These are phyloP conservation scores for Fusarium sp. DNA, from an alignment of 2,329 filamentous ascomycete genomes.

Conservation along the genomic window DNA sequence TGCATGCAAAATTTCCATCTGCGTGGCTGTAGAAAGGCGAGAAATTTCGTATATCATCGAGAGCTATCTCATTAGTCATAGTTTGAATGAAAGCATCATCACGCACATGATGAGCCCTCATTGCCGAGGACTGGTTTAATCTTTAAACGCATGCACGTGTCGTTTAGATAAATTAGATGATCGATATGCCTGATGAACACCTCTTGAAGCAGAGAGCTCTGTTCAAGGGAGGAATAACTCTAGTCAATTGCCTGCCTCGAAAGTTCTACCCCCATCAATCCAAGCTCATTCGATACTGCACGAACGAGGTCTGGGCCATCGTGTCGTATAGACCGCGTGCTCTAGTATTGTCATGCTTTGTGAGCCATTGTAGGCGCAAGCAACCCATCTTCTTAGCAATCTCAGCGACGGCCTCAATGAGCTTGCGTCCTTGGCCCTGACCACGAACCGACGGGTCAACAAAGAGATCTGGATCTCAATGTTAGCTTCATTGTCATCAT, in stretches of 20 bases:
- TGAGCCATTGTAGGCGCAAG: slow-evolving; percentile 33
- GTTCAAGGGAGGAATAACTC: neutral
- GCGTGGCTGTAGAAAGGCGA: neutral
- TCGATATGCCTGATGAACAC: neutral
- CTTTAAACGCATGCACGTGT: neutral
- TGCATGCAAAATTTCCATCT: neutral
- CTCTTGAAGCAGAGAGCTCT: neutral
- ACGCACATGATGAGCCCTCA: neutral
- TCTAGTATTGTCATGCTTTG: slow-evolving; percentile 26
- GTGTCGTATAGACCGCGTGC: slow-evolving; percentile 30
- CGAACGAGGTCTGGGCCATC: slow-evolving; percentile 23
- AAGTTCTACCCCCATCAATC: neutral
- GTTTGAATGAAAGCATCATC: neutral
- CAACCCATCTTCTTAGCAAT: slow-evolving; percentile 21
- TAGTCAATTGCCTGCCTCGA: neutral
- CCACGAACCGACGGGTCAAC: slow-evolving; percentile 12
- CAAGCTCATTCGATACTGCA: slow-evolving; percentile 28
- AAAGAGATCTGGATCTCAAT: slow-evolving; percentile 11
- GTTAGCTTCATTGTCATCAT: neutral
- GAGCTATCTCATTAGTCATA: neutral
- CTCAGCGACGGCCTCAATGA: slow-evolving; percentile 25
- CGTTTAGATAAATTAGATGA: neutral
- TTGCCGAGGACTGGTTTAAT: neutral
- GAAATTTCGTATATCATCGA: neutral
- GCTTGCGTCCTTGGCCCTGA: slow-evolving; percentile 13